Evolutionary conservation across 2,329 filamentous ascomycete genomes (phyloP).

Genomic region (Epichloe uncinata): DNA sequence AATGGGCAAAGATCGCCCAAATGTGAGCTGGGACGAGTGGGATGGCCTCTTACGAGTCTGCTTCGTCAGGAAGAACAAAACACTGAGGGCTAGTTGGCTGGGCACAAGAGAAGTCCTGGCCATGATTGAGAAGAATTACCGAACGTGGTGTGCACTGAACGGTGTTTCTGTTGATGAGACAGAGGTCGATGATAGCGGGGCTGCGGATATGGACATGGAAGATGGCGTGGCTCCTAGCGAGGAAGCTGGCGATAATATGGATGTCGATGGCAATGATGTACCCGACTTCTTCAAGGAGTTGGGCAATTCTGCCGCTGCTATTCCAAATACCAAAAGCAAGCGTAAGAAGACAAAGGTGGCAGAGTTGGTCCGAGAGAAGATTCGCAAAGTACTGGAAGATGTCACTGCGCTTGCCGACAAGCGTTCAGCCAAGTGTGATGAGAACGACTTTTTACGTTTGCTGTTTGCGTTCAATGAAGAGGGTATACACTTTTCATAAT

Average conservation of each 20-base stretch:
- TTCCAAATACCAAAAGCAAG: constrained; percentile 48
- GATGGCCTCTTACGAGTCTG: constrained; percentile 73
- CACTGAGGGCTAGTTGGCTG: constrained; percentile 67
- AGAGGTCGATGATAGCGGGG: constrained; percentile 32
- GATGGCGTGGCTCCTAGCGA: constrained; percentile 15
- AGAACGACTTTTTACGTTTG: constrained; percentile 79
- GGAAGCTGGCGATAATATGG: constrained; percentile 30
- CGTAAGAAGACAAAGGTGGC: constrained; percentile 70
- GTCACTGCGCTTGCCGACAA: constrained; percentile 71
- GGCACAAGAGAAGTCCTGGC: constrained; percentile 68
- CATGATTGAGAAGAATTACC: constrained; percentile 77
- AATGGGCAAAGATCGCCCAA: constrained; percentile 58
- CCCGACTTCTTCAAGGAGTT: constrained; percentile 72
- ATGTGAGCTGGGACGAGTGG: constrained; percentile 90
- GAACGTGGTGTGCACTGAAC: constrained; percentile 80
- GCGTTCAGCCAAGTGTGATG: constrained; percentile 74
- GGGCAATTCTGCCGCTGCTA: constrained; percentile 24
- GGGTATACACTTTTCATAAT: constrained; percentile 77
- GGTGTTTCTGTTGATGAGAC: constrained; percentile 65
- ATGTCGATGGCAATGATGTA: constrained; percentile 55
- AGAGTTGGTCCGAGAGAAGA: constrained; percentile 74
- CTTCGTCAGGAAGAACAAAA: constrained; percentile 73
- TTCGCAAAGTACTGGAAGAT: constrained; percentile 70
- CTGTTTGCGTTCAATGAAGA: constrained; percentile 77
- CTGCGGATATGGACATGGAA: constrained; percentile 21